Base-by-base conservation (phyloP, 495 filamentous ascomycete genomes). In the Hyaloscypha bicolor region DNA sequence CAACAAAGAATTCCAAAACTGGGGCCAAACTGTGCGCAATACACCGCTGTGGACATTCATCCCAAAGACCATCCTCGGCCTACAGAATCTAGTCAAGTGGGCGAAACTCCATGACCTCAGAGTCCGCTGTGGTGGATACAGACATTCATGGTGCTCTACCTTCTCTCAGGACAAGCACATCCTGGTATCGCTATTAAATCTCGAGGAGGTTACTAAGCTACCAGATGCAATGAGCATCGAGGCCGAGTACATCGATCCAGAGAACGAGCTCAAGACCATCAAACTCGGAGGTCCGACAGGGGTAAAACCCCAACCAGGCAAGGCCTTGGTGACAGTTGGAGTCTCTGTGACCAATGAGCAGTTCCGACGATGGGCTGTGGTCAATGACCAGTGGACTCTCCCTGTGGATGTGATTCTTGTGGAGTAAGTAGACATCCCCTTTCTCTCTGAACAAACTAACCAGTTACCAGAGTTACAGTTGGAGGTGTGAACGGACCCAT, bases 401-500 rank as follows among this genome's bases (percentile, higher is more conserved):
- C 79, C 83, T 2, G 67, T 81, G 5, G 80, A 86, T 68, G 80
- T 83, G 9, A 80, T 86, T 55, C 75, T 86, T 59, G 83, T 85
- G 8, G 83, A 86, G 76, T 79, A 55, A 62, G 67, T 45, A 6
- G 4, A 21, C 21, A 25, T 37, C 1, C 33, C 37, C 45, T 67
- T 12, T 58, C 25, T 39, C n/a, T 25, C 6, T 19, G 33, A 58
- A 31, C 42, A 35, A 19, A 31, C 55, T 69, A 56, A 72, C 35
- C 4, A 16, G 37, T 5, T 33, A 19, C n/a, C 51, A 76, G 76
- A 62, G 80, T 85, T 32, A 86, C 84, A 0, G 70, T 80, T 32
- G 83, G 81, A 2, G 84, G 84, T 2, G 76, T 77, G n/a, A 86
- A 84, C 55, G 79, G 72, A 3, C 79, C 81, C 1, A 84, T 85